phyloP scores from a whole-genome alignment of 1,139 yeast species.

The Yamadazyma membranifaciens region DNA sequence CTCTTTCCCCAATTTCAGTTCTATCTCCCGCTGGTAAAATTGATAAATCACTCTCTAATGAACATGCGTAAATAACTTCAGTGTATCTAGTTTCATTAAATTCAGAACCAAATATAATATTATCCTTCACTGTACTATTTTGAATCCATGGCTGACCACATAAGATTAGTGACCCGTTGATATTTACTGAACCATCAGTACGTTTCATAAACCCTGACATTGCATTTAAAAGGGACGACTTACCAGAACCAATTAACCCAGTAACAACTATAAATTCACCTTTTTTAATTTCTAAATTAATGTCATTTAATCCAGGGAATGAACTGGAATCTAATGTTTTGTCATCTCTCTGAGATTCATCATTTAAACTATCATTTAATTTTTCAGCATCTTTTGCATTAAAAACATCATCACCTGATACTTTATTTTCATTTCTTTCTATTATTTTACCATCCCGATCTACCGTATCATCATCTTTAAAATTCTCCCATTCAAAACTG shows the following conservation, averaged over 20 bases:
- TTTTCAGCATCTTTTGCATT: not conserved
- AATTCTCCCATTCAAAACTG: constrained; percentile 39
- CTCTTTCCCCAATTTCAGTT: constrained; percentile 50
- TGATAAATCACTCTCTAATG: constrained; percentile 37
- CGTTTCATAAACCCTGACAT: constrained; percentile 57
- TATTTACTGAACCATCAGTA: constrained; percentile 34
- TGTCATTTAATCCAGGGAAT: constrained; percentile 34
- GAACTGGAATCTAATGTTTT: constrained; percentile 5
- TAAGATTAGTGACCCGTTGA: constrained; percentile 39
- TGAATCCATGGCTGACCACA: constrained; percentile 57
- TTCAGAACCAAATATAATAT: constrained; percentile 34
- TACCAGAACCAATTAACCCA: constrained; percentile 74
- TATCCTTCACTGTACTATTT: constrained; percentile 40
- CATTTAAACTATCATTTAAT: not conserved
- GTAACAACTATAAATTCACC: constrained; percentile 72
- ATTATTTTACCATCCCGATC: constrained; percentile 11
- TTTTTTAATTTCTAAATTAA: constrained; percentile 42
- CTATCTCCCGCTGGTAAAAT: constrained; percentile 43
- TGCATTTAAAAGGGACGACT: constrained; percentile 56
- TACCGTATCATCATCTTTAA: constrained; percentile 26
- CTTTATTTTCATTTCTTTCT: constrained; percentile 5
- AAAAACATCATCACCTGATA: not conserved
- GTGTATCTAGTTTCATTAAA: constrained; percentile 28
- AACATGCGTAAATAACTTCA: constrained; percentile 34
- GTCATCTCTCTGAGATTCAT: constrained; percentile 20